Evolutionary conservation across 139 green algal genomes (phyloP).

Genomic region (Chlorella ohadii): DNA sequence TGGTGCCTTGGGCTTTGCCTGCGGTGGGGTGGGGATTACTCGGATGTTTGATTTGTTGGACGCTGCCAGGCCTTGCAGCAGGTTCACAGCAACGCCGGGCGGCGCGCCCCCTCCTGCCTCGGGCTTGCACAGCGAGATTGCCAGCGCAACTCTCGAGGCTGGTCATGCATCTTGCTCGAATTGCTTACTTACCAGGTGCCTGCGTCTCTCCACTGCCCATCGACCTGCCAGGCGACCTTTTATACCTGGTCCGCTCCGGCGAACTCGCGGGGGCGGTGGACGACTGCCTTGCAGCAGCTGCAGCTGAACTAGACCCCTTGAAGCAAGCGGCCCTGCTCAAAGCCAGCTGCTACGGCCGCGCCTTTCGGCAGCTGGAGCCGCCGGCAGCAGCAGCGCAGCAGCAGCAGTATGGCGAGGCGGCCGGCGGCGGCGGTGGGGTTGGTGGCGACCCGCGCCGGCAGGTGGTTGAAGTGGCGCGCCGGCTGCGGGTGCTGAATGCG

Average conservation of each 20-base stretch:
- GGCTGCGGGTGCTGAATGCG: constrained; percentile 83
- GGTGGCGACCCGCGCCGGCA: background rate
- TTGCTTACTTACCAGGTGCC: too few relatives aligned
- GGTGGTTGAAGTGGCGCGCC: constrained; percentile 30
- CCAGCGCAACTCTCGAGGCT: too few relatives aligned
- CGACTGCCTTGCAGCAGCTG: constrained; percentile 70
- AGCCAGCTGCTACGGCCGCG: constrained; percentile 73
- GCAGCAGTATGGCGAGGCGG: background rate
- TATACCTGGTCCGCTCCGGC: constrained; percentile 56
- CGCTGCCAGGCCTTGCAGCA: too few relatives aligned
- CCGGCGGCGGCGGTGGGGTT: background rate
- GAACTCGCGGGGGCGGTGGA: constrained; percentile 64
- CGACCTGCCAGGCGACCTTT: constrained; percentile 54
- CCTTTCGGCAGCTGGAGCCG: constrained; percentile 59
- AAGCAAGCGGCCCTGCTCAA: constrained; percentile 59
- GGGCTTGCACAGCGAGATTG: too few relatives aligned
- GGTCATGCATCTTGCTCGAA: too few relatives aligned
- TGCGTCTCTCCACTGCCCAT: background rate
- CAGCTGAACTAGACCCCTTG: constrained; percentile 45
- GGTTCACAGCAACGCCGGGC: too few relatives aligned
- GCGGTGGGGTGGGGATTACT: background rate
- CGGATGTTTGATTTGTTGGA: too few relatives aligned
- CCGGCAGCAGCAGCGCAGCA: background rate
- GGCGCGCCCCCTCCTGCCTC: too few relatives aligned
- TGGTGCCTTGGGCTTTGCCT: too few relatives aligned